Percentiles rank a stretch among this genome's conserved stretches.
These are phyloP conservation scores for Umbelopsis vinacea DNA, from an alignment of 192 early-diverging fungal genomes.

Conservation along the genomic window DNA sequence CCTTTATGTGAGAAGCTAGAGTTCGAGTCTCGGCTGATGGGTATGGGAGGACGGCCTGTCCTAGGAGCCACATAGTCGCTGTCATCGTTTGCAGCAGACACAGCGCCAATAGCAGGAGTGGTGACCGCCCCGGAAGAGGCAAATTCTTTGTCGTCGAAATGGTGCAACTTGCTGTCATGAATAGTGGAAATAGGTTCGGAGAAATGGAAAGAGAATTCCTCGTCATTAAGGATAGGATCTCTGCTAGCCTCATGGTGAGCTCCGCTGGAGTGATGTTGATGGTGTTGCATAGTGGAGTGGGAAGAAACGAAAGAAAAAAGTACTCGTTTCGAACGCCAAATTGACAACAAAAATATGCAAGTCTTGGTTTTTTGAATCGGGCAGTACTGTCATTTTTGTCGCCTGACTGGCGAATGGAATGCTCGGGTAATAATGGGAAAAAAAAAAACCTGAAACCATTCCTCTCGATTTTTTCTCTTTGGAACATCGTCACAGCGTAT, in stretches of 20 bases:
- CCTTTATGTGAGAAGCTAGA: constrained; percentile 8
- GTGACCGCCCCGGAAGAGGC: neutral
- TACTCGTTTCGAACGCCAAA: neutral
- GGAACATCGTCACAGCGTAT: too few relatives aligned
- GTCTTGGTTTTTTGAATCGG: neutral
- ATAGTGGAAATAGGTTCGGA: constrained; percentile 4
- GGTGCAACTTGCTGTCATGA: neutral
- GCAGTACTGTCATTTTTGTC: neutral
- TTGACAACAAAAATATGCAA: neutral
- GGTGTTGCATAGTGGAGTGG: neutral
- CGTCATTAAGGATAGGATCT: neutral
- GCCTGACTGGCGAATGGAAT: neutral
- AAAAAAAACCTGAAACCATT: too few relatives aligned
- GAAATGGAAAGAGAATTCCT: constrained; percentile 11
- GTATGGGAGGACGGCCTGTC: neutral
- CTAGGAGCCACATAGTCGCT: neutral
- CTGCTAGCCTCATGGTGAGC: neutral
- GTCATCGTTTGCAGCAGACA: constrained; percentile 1
- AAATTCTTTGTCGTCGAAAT: neutral
- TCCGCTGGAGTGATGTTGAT: neutral
- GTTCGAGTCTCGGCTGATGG: constrained; percentile 9
- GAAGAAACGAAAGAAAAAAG: neutral
- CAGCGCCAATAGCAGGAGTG: neutral
- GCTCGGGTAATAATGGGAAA: neutral
- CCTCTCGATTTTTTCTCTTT: too few relatives aligned